These are phyloP conservation scores for Amaranthus palmeri DNA, from an alignment of 148 eudicot genomes.

Conservation along the genomic window DNA sequence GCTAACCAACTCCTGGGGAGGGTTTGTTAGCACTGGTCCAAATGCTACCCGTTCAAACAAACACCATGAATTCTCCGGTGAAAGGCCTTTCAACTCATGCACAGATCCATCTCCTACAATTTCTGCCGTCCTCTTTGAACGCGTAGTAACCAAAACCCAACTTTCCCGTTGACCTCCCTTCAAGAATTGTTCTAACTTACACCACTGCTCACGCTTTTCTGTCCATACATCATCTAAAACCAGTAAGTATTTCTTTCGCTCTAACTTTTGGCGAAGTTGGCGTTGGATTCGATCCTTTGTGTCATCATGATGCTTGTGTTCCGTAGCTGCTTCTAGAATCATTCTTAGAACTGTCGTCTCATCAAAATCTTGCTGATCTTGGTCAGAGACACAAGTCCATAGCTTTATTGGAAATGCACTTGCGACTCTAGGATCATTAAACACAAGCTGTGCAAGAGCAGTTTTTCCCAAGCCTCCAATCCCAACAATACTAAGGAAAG, in stretches of 20 bases:
- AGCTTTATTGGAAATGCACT: neutral
- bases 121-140: neutral
- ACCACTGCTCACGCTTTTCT: neutral
- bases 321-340: neutral
- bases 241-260: neutral
- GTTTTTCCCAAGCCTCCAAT: constrained; percentile 5
- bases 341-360: neutral
- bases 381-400: constrained; percentile 2
- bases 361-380: constrained; percentile 3
- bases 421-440: neutral
- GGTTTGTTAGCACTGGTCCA: neutral
- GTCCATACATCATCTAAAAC: constrained; percentile 7
- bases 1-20: neutral
- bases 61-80: neutral
- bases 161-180: neutral
- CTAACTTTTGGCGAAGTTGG: constrained; percentile 4
- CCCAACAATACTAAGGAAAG: neutral
- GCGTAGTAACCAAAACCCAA: neutral
- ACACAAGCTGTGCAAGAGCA: constrained; percentile 1
- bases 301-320: neutral
- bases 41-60: constrained; percentile 4
- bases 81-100: constrained; percentile 4
- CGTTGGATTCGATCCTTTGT: neutral
- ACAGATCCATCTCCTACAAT: neutral
- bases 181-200: constrained; percentile 1